Percentiles rank a stretch among this genome's conserved stretches.
These are phyloP conservation scores for Tulasnella sp. DNA, from an alignment of 768 basidiomycete genomes.

Conservation along the genomic window DNA sequence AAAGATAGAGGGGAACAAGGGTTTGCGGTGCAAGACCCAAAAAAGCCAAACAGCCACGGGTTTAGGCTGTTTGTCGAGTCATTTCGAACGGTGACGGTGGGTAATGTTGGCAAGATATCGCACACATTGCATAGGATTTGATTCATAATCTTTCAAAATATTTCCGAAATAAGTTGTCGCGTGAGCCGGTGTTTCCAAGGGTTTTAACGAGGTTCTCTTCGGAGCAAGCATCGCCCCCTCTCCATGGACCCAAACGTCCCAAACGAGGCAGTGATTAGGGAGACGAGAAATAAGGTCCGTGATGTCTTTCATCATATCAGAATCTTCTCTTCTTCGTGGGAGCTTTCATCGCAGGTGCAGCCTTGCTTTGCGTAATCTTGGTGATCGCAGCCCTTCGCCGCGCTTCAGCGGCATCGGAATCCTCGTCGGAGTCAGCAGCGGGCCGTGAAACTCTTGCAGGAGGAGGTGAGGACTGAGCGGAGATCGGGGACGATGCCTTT, in stretches of 20 bases:
- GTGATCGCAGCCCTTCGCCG: slow-evolving; percentile 7
- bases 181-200: neutral
- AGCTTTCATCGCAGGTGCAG: slow-evolving; percentile 20
- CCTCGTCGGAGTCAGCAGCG: neutral
- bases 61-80: neutral
- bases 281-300: neutral
- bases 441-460: neutral
- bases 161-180: neutral
- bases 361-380: slow-evolving; percentile 13
- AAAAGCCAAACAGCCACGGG: neutral
- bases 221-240: neutral
- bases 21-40: neutral
- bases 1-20: neutral
- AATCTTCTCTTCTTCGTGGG: slow-evolving; percentile 17
- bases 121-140: neutral
- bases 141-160: slow-evolving; percentile 10
- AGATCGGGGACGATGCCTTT: slow-evolving; percentile 9
- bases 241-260: neutral
- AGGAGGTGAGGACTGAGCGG: neutral
- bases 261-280: neutral
- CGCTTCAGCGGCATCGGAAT: slow-evolving; percentile 19
- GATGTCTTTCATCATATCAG: neutral
- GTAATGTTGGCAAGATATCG: neutral
- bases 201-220: neutral
- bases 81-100: neutral